These are phyloP conservation scores for Combretum micranthum DNA, from an alignment of 345 rosid species.

Conservation along the genomic window DNA sequence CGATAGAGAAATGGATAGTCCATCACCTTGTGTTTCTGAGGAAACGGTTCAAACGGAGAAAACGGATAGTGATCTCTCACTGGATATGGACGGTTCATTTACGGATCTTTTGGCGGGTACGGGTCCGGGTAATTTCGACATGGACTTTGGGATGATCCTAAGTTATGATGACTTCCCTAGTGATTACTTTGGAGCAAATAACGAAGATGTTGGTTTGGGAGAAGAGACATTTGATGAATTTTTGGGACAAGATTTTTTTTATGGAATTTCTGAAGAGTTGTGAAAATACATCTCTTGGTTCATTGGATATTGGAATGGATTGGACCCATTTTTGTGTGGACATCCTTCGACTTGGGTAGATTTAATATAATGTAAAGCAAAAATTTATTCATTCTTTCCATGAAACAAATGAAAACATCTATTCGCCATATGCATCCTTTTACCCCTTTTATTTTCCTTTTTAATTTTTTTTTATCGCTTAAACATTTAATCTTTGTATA, in stretches of 20 bases:
- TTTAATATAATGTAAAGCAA: no score
- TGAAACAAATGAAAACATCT: no score
- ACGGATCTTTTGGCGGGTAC: not conserved
- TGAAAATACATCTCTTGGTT: no score
- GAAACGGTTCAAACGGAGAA: not conserved
- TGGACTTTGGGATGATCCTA: constrained; percentile 6
- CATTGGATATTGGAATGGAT: not conserved
- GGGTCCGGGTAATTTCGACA: not conserved
- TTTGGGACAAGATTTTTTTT: constrained; percentile 6
- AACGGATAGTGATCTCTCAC: not conserved
- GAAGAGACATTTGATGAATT: constrained; percentile 5
- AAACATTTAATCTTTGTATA: no score
- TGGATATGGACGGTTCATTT: not conserved
- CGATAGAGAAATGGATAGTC: not conserved
- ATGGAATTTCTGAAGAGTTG: constrained; percentile 5
- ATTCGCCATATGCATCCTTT: no score
- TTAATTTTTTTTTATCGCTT: no score
- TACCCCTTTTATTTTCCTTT: no score
- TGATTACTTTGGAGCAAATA: not conserved
- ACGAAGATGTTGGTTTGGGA: not conserved
- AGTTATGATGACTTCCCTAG: constrained; percentile 10
- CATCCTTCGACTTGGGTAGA: no score
- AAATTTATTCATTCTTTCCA: no score
- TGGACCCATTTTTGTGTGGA: not conserved
- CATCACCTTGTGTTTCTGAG: constrained; percentile 1